Evolutionary conservation across 371 early-diverging fungal genomes (phyloP).

Genomic region (Parasitella parasitica): DNA sequence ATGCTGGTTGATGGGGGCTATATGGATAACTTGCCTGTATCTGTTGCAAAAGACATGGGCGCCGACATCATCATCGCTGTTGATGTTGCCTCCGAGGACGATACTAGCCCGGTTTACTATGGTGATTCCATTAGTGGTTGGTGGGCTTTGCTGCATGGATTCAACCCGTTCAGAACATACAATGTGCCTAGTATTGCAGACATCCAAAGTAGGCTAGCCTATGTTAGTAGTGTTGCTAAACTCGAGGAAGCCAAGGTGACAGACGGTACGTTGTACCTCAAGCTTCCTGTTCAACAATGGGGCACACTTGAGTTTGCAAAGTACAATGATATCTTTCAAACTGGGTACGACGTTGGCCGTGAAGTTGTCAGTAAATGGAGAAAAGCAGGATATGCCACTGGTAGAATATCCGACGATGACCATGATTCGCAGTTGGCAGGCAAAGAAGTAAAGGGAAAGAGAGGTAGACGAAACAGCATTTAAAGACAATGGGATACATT

Average conservation of each 20-base stretch:
- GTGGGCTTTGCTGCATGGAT: slow-evolving; percentile 85
- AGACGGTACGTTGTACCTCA: slow-evolving; percentile 85
- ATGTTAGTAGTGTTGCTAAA: slow-evolving; percentile 91
- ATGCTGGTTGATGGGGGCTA: slow-evolving; percentile 99
- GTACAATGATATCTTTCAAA: slow-evolving; percentile 88
- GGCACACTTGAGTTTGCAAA: slow-evolving; percentile 90
- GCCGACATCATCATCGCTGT: slow-evolving; percentile 96
- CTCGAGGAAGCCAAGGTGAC: slow-evolving; percentile 88
- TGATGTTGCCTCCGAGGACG: slow-evolving; percentile 92
- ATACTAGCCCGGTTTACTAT: slow-evolving; percentile 82
- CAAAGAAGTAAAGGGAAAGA: slow-evolving; percentile 48
- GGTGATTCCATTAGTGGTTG: slow-evolving; percentile 97
- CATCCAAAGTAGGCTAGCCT: slow-evolving; percentile 96
- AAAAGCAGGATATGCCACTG: slow-evolving; percentile 64
- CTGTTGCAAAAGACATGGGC: slow-evolving; percentile 89
- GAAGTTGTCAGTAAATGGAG: slow-evolving; percentile 85
- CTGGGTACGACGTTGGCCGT: slow-evolving; percentile 90
- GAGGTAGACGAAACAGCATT: slow-evolving; percentile 48
- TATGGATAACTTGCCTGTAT: slow-evolving; percentile 98
- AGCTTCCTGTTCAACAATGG: slow-evolving; percentile 87
- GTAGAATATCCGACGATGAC: slow-evolving; percentile 30
- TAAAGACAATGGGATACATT: slow-evolving; percentile 1
- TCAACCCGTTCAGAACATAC: slow-evolving; percentile 76
- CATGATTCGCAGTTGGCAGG: slow-evolving; percentile 24
- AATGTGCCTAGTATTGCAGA: slow-evolving; percentile 95